A percentile compares a stretch with the other conserved stretches of the same genome.
These are phyloP conservation scores for Capronia epimyces DNA, from an alignment of 2,329 filamentous ascomycete species.

Conservation along the genomic window DNA sequence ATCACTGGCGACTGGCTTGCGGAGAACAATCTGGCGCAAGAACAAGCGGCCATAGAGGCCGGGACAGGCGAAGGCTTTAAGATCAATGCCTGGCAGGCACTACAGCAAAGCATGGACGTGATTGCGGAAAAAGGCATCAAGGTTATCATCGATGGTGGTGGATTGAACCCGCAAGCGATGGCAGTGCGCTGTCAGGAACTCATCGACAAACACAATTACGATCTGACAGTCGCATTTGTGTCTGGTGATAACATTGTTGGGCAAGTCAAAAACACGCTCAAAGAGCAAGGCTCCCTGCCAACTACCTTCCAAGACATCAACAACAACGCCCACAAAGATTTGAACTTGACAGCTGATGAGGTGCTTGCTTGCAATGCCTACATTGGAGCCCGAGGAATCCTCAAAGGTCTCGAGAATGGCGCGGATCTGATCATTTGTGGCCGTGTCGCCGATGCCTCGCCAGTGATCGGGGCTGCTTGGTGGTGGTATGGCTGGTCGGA, in stretches of 20 bases:
- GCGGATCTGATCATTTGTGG: slow-evolving; percentile 44
- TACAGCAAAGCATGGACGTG: slow-evolving; percentile 43
- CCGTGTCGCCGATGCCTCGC: slow-evolving; percentile 47
- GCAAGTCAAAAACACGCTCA: slow-evolving; percentile 33
- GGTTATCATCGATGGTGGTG: slow-evolving; percentile 54
- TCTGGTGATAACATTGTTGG: slow-evolving; percentile 43
- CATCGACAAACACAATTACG: slow-evolving; percentile 33
- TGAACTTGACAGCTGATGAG: too few species aligned
- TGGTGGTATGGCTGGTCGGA: slow-evolving; percentile 53
- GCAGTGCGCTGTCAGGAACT: slow-evolving; percentile 39
- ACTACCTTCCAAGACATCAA: too few species aligned
- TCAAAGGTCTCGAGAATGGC: slow-evolving; percentile 36
- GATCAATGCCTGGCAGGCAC: slow-evolving; percentile 46
- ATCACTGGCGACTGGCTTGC: slow-evolving; percentile 52
- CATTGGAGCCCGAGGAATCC: slow-evolving; percentile 48
- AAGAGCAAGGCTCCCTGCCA: slow-evolving; percentile 34
- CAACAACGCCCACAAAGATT: too few species aligned
- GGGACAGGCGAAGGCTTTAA: slow-evolving; percentile 44
- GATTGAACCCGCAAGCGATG: slow-evolving; percentile 50
- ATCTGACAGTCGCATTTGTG: slow-evolving; percentile 44
- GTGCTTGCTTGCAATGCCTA: too few species aligned
- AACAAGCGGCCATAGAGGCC: slow-evolving; percentile 38
- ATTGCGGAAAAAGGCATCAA: slow-evolving; percentile 49
- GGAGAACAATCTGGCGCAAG: slow-evolving; percentile 44
- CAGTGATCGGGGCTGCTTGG: slow-evolving; percentile 52